phyloP scores from a whole-genome alignment of 2,329 filamentous ascomycete species.

The Sarocladiaceae sp. region DNA sequence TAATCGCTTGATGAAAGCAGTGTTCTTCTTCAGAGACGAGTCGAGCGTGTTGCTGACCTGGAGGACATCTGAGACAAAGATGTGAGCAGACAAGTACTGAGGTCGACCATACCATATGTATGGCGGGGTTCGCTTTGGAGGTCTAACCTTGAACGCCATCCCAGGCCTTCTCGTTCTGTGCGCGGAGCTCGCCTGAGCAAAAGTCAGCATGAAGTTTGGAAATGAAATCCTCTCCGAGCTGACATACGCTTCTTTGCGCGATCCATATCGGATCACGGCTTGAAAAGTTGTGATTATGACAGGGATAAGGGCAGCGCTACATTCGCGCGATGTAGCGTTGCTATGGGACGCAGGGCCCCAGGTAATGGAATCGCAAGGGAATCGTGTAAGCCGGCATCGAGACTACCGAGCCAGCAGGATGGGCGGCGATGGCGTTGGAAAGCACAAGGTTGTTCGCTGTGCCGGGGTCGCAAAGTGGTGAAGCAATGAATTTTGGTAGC shows the following conservation, averaged over 20 bases:
- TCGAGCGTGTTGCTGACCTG: slow-evolving; percentile 76
- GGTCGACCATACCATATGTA: not conserved
- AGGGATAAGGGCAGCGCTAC: slow-evolving; percentile 30
- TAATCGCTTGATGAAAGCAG: slow-evolving; percentile 93
- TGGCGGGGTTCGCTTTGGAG: slow-evolving; percentile 8
- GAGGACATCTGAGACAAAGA: slow-evolving; percentile 62
- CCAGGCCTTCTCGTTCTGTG: slow-evolving; percentile 85
- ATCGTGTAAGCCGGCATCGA: slow-evolving; percentile 35
- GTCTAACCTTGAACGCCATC: slow-evolving; percentile 75
- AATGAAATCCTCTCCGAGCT: not conserved
- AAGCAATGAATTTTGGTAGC: slow-evolving; percentile 8
- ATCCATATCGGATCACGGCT: slow-evolving; percentile 50
- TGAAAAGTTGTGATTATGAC: slow-evolving; percentile 15
- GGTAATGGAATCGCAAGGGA: slow-evolving; percentile 27
- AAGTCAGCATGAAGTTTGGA: slow-evolving; percentile 4
- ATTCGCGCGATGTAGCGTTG: slow-evolving; percentile 40
- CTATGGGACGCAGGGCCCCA: slow-evolving; percentile 37
- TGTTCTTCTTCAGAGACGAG: slow-evolving; percentile 96
- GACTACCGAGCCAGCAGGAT: slow-evolving; percentile 26
- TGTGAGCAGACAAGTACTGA: too few relatives aligned
- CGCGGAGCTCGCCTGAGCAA: slow-evolving; percentile 77
- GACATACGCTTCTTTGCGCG: slow-evolving; percentile 58
- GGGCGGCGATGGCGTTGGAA: slow-evolving; percentile 11
- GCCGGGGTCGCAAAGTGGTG: slow-evolving; percentile 9
- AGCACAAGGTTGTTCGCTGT: slow-evolving; percentile 10